A percentile compares a stretch with the other conserved stretches of the same genome.
Conservation (phyloP, 1,284 basidiomycete species). For the Xerocomus amazonicus region DNA sequence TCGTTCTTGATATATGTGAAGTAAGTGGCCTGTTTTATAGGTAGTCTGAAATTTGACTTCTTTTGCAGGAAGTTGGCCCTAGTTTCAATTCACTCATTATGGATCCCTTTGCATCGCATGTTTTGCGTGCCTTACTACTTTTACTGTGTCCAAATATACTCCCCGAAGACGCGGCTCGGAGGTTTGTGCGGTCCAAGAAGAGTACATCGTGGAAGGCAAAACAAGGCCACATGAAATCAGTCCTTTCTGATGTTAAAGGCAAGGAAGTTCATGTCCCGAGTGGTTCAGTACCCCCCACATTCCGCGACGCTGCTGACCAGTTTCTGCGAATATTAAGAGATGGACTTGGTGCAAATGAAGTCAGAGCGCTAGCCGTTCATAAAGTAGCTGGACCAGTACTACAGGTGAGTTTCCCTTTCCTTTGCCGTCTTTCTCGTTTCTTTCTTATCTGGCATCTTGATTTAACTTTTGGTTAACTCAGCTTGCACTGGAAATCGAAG, state of each 20-base stretch:
- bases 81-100: constrained; percentile 62
- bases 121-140: constrained; percentile 73
- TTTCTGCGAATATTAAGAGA: constrained; percentile 56
- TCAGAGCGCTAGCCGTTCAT: constrained; percentile 77
- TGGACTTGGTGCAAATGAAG: constrained; percentile 66
- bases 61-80: constrained; percentile 63
- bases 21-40: constrained; percentile 39
- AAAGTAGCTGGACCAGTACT: constrained; percentile 80
- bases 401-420: constrained; percentile 49
- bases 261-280: constrained; percentile 35
- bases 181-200: constrained; percentile 67
- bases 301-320: constrained; percentile 46
- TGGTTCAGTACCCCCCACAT: constrained; percentile 46
- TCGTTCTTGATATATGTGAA: constrained; percentile 63
- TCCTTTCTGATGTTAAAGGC: constrained; percentile 51
- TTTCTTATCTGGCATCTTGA: background rate
- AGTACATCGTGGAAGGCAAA: constrained; percentile 72
- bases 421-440: background rate
- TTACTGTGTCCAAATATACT: constrained; percentile 63
- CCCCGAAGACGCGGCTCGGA: constrained; percentile 34
- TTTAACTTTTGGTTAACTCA: constrained; percentile 29
- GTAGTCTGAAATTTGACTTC: constrained; percentile 3
- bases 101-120: constrained; percentile 86
- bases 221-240: constrained; percentile 71
- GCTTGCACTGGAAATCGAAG: constrained; percentile 80